Evolutionary conservation across 331 rosid species (phyloP), one percentile per base, ranked within the genome.

Genomic region (Stylosanthes scabra): DNA sequence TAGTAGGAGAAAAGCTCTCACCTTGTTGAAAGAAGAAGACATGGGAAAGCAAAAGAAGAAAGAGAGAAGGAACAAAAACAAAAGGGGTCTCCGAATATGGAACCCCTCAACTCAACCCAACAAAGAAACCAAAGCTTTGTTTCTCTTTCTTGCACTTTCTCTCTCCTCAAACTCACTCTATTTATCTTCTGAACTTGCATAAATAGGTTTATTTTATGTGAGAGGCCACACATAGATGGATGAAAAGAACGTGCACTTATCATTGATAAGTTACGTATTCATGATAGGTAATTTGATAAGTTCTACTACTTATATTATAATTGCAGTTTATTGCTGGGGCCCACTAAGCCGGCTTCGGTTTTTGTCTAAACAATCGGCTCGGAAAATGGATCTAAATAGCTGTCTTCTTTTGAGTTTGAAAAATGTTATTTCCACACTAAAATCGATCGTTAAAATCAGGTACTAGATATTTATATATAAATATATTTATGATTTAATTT

Each of bases 301-400:
- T 0, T 0, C 0, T 0, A 0, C 0, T 0, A 9, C 49, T 49
- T 72, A 50, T 76, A 27, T 11, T 3, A 84, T 65, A 78, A 74
- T 79, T 60, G 4, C 80, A 81, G 68, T 65, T 27, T 34, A 20
- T 8, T 0, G 1, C 2, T 20, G 76, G 93, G 96, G 47, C 87
- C 97, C 84, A 71, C 90, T 71, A 57, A 89, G 97, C 97, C 95
- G 95, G 96, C 96, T 89, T 76, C 79, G 63, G 47, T 69, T 78
- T 31, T 83, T 82, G 86, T 77, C 84, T 69, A 83, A 80, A 74
- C 67, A 81, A 83, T 84, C 96, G 92, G 96, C 97, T 83, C 81
- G 96, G 93, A 88, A 93, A 87, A 88, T 82, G 67, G 70, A 87
- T 91, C 95, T 87, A 31, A 81, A 51, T 51, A 92, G 92, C 91